A percentile compares a stretch with the other conserved stretches of the same genome.
Conservation (phyloP, 2,329 filamentous ascomycete genomes). For the Trichoderma gracile region DNA sequence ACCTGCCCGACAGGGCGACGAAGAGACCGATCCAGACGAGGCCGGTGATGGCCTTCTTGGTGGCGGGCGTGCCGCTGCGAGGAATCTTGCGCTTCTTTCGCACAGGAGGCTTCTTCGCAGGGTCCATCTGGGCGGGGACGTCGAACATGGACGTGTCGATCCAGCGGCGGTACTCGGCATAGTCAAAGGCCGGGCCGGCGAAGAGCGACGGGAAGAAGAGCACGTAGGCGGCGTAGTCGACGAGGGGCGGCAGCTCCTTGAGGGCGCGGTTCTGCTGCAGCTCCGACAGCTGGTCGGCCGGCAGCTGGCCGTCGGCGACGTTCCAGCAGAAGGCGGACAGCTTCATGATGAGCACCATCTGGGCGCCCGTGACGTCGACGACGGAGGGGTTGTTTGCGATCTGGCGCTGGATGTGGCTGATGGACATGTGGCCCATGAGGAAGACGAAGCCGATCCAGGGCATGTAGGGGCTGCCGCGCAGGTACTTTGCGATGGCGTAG, state of each 20-base stretch:
- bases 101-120: conserved; percentile 79
- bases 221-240: conserved; percentile 88
- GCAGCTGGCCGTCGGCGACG: conserved; percentile 84
- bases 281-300: conserved; percentile 77
- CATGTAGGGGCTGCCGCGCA: conserved; percentile 84
- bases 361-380: conserved; percentile 89
- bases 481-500: conserved; percentile 79
- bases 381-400: conserved; percentile 62
- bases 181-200: conserved; percentile 91
- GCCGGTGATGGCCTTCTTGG: conserved; percentile 71
- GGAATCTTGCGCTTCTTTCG: conserved; percentile 91
- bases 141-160: conserved; percentile 95
- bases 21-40: conserved; percentile 79
- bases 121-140: conserved; percentile 76
- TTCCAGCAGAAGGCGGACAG: conserved; percentile 97
- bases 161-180: conserved; percentile 87
- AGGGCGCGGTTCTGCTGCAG: conserved; percentile 83
- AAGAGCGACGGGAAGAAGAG: conserved; percentile 93
- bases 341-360: conserved; percentile 99
- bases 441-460: conserved; percentile 95
- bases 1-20: conserved; percentile 69
- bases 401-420: conserved; percentile 85
- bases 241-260: conserved; percentile 67
- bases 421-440: conserved; percentile 91
- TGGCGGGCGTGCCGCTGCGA: conserved; percentile 81